A percentile compares a stretch with the other conserved stretches of the same genome.
Conservation (phyloP, 345 rosid species). For the Cardamine resedifolia region DNA sequence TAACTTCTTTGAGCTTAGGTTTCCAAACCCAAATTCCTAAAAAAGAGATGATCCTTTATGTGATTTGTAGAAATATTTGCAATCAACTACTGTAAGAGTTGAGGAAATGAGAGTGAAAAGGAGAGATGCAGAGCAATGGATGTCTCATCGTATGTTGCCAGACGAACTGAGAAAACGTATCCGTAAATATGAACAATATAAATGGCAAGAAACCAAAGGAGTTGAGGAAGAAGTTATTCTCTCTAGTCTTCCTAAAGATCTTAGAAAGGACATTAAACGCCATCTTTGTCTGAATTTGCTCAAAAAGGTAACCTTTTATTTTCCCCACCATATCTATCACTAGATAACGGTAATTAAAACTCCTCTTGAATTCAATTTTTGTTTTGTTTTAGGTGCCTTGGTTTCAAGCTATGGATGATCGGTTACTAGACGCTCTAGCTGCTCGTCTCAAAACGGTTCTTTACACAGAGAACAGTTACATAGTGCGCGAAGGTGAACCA, state of each 20-base stretch:
- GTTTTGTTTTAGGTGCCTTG: constrained; percentile 45
- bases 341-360: background rate
- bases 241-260: constrained; percentile 33
- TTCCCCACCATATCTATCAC: background rate
- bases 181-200: constrained; percentile 40
- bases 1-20: background rate
- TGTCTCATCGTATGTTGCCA: constrained; percentile 44
- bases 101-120: constrained; percentile 48
- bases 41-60: background rate
- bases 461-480: constrained; percentile 38
- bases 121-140: constrained; percentile 45
- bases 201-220: constrained; percentile 47
- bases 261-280: constrained; percentile 10
- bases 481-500: constrained; percentile 47
- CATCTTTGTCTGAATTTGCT: background rate
- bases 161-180: constrained; percentile 38
- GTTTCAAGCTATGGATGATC: constrained; percentile 46
- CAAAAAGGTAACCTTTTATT: background rate
- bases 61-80: constrained; percentile 38
- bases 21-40: background rate
- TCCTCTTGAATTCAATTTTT: background rate
- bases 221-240: constrained; percentile 43
- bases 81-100: constrained; percentile 42
- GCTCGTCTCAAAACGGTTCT: constrained; percentile 37
- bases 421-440: constrained; percentile 41